These are phyloP conservation scores for Leptographium wingfieldii DNA, from an alignment of 2,329 filamentous ascomycete species.

Conservation along the genomic window DNA sequence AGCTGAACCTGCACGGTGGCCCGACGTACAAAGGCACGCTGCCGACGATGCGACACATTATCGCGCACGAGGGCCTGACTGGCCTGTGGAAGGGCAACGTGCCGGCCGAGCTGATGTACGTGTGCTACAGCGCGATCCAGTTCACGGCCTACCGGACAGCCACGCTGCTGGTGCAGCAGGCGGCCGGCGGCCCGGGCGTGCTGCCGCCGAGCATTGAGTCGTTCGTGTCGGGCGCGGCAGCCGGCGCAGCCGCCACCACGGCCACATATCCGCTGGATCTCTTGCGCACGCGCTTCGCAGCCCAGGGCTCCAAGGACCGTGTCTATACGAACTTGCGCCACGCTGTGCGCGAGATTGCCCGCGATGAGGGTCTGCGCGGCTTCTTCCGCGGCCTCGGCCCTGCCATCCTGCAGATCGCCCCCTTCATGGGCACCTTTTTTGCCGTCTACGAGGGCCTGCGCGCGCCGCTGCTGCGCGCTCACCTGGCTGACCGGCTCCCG, in stretches of 20 bases:
- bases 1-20: constrained; percentile 32
- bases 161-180: constrained; percentile 50
- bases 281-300: constrained; percentile 89
- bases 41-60: constrained; percentile 62
- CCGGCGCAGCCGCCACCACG: constrained; percentile 71
- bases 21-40: constrained; percentile 62
- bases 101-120: constrained; percentile 86
- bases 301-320: constrained; percentile 61
- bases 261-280: constrained; percentile 88
- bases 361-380: constrained; percentile 60
- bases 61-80: constrained; percentile 68
- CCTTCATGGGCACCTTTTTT: constrained; percentile 97
- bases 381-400: constrained; percentile 84
- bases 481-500: constrained; percentile 27
- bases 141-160: constrained; percentile 77
- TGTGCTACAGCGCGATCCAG: constrained; percentile 79
- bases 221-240: constrained; percentile 72
- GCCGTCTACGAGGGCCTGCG: constrained; percentile 71
- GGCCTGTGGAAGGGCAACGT: constrained; percentile 97
- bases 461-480: constrained; percentile 27
- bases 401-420: constrained; percentile 75
- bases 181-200: constrained; percentile 19
- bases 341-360: constrained; percentile 60
- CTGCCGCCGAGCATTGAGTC: constrained; percentile 59
- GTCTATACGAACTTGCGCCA: constrained; percentile 63